Conservation (phyloP, 441 rosid genomes). For the Jatropha multifida region DNA sequence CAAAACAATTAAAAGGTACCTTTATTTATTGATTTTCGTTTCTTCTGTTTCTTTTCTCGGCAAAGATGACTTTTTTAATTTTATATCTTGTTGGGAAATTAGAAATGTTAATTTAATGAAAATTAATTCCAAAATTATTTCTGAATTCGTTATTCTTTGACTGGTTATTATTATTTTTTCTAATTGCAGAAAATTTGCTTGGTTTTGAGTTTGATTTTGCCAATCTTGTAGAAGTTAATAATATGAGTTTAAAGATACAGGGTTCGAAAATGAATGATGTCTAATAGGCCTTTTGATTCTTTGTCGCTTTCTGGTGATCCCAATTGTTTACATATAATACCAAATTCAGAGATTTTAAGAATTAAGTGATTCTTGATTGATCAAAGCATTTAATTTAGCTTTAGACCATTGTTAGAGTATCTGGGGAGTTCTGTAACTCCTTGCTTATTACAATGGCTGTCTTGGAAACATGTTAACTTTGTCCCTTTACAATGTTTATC, state of each 20-base stretch:
- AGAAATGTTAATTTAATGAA: not conserved
- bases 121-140: not conserved
- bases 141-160: not conserved
- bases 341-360: not conserved
- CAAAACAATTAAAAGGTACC: not conserved
- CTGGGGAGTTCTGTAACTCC: not conserved
- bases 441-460: not conserved
- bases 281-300: not conserved
- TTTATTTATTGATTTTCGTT: not conserved
- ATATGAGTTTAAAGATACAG: not conserved
- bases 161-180: not conserved
- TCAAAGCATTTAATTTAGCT: not conserved
- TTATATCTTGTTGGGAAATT: not conserved
- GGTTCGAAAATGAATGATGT: not conserved
- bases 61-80: not conserved
- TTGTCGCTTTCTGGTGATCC: not conserved
- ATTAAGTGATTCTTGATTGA: not conserved
- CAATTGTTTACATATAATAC: not conserved
- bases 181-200: not conserved
- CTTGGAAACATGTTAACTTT: not conserved
- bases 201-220: not conserved
- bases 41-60: not conserved
- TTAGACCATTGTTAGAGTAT: not conserved
- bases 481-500: not conserved
- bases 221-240: not conserved